Percentiles rank a stretch among this genome's conserved stretches.
phyloP scores from a whole-genome alignment of 192 early-diverging fungal genomes.

The Podila clonocystis region DNA sequence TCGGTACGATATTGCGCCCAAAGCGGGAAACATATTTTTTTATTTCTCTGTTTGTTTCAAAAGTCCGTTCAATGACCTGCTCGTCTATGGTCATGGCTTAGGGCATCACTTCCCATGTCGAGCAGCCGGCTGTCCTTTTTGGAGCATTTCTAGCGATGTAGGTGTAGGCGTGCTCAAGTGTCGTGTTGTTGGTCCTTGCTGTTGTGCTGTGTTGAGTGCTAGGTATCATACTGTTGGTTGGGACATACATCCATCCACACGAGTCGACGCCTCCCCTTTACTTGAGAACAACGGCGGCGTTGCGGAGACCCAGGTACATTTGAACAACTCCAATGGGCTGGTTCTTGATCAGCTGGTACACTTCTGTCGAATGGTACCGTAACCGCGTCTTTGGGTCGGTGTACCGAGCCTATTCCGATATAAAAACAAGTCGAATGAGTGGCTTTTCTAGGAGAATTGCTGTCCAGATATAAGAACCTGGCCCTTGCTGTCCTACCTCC shows the following conservation, averaged over 20 bases:
- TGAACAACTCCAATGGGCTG: constrained; percentile 84
- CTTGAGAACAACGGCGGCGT: constrained; percentile 72
- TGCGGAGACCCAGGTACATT: constrained; percentile 79
- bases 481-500: constrained; percentile 56
- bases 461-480: too few species aligned
- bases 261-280: too few species aligned
- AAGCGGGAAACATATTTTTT: not conserved
- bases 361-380: constrained; percentile 83
- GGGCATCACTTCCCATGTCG: too few species aligned
- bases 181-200: too few species aligned
- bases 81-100: too few species aligned
- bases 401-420: constrained; percentile 67
- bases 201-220: too few species aligned
- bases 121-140: too few species aligned
- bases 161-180: too few species aligned
- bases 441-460: too few species aligned
- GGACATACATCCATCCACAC: too few species aligned
- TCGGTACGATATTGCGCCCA: not conserved
- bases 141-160: too few species aligned
- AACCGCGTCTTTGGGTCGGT: constrained; percentile 90
- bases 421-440: not conserved
- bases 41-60: not conserved
- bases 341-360: constrained; percentile 79
- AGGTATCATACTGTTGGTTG: too few species aligned
- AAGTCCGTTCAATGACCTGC: not conserved